Evolutionary conservation across 169 alveolate species (phyloP), one percentile per base, ranked within the genome.

Genomic region (Plasmodium falciparum): DNA sequence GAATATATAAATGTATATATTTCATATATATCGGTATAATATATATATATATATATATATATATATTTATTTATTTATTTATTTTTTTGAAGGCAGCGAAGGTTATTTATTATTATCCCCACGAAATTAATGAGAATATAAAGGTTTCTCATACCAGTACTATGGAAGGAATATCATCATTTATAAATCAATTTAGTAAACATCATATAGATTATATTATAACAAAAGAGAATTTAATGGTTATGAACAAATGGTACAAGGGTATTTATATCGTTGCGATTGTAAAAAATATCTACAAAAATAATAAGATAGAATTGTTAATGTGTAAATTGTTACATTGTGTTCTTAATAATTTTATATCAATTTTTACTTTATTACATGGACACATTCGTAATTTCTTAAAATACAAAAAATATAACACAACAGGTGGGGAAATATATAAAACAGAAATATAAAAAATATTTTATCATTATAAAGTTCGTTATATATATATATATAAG

Each of bases 121-220:
- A 67, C 20, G 90, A 80, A 69, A 69, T 69, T 2, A 73, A 80
- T 20, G 73, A 66, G 6, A 69, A 67, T 13, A 26, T 62, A 24
- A 80, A 80, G n/a, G 90, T 80, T 9, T 52, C 83, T 17, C 90
- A 80, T 49, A 49, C 90, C 9, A 80, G 90, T 52, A 58, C 83
- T 7, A 80, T 80, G 90, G 90, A 80, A 69, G 90, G 90, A 12
- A 49, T 80, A 9, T 80, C 90, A 22, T 59, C 73, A 20, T 80
- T 80, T 45, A 47, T 80, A 12, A 67, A 59, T 26, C 80, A 80
- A 0, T 80, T 80, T 62, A 80, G 83, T 26, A 80, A 69, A 56
- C 70, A 78, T 2, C 83, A 80, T 61, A n/a, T 69, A 24, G 90
- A 80, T 17, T 80, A 80, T 80, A 80, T 80, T 26, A 24, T 80